Base-by-base conservation (phyloP, 2,329 filamentous ascomycete species). In the Meredithiella fracta region DNA sequence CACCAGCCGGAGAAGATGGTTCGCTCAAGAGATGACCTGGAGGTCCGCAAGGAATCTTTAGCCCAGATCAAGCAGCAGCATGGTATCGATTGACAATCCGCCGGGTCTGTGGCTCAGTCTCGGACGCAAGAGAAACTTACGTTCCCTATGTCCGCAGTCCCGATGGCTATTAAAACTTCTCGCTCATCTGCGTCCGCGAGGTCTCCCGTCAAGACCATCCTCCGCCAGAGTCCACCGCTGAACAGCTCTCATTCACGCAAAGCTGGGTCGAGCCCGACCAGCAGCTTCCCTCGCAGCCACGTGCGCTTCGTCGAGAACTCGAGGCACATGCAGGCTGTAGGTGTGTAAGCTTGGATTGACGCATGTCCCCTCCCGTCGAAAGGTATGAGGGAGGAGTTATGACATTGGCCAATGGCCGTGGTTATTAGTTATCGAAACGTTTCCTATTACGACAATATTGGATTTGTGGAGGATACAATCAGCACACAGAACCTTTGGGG, bases 41-140 rank as follows among this genome's bases (percentile, higher is more conserved):
- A 91, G 66, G 83, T 88, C 65, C 87, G 92, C 73, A 86, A 92
- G 73, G 87, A 94, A 71, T 92, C 91, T 77, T 82, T 98, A 86
- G 91, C 94, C 80, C 86, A 88, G 75, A 83, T 97, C 74, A 98
- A 98, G 77, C 82, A 85, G 68, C 87, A 97, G 72, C 89, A 98
- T 72, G 91, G 90, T 69, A 96, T 97, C 78, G 91, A 96, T 83
- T 98, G 88, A 91, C 80, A 80, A 79, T 79, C 76, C 76, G 80
- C 83, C 80, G 80, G 79, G 79, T 73, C 78, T 78, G 74, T 70
- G 68, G 77, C 77, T 55, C 66, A 69, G 65, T 67, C 68, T 67
- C 53, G 54, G 57, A 56, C 53, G 47, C 42, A 54, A 40, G 56
- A 58, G 56, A 58, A 58, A 58, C 56, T 47, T 58, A 58, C 56